A percentile compares a stretch with the other conserved stretches of the same genome.
phyloP scores from a whole-genome alignment of 2,329 filamentous ascomycete species.

The Ophiostoma fasciatum region DNA sequence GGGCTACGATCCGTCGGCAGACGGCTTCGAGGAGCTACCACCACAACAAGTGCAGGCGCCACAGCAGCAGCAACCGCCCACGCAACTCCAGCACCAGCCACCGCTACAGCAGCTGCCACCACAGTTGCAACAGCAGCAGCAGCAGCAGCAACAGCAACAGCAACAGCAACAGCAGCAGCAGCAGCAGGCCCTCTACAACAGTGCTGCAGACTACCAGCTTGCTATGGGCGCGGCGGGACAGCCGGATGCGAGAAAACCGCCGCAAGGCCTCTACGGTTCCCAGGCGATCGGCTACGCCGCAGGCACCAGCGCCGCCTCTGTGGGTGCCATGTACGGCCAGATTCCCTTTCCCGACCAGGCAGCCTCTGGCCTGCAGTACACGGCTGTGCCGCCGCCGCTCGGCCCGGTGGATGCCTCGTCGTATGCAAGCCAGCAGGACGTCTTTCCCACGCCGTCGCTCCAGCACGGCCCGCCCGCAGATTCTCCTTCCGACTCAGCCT shows the following conservation, averaged over 20 bases:
- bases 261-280: constrained; percentile 31
- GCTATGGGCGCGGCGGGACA: no score
- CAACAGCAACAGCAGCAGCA: constrained; percentile 10
- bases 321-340: constrained; percentile 26
- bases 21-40: constrained; percentile 33
- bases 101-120: constrained; percentile 15
- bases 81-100: constrained; percentile 23
- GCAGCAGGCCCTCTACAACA: constrained; percentile 31
- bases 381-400: constrained; percentile 32
- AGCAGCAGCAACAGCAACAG: constrained; percentile 11
- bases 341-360: constrained; percentile 33
- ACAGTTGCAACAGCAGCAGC: constrained; percentile 23
- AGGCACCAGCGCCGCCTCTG: constrained; percentile 18
- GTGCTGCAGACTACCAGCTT: no score
- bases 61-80: constrained; percentile 10
- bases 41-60: constrained; percentile 35
- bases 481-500: constrained; percentile 31
- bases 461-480: constrained; percentile 26
- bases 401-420: constrained; percentile 36
- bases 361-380: constrained; percentile 37
- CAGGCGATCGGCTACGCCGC: constrained; percentile 30
- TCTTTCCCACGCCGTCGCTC: constrained; percentile 40
- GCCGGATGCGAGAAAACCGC: constrained; percentile 18
- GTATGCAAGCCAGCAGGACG: constrained; percentile 29
- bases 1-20: constrained; percentile 51